A percentile compares a stretch with the other conserved stretches of the same genome.
Conservation (phyloP, 2,329 filamentous ascomycete species). For the Tolypocladium cylindrosporum region DNA sequence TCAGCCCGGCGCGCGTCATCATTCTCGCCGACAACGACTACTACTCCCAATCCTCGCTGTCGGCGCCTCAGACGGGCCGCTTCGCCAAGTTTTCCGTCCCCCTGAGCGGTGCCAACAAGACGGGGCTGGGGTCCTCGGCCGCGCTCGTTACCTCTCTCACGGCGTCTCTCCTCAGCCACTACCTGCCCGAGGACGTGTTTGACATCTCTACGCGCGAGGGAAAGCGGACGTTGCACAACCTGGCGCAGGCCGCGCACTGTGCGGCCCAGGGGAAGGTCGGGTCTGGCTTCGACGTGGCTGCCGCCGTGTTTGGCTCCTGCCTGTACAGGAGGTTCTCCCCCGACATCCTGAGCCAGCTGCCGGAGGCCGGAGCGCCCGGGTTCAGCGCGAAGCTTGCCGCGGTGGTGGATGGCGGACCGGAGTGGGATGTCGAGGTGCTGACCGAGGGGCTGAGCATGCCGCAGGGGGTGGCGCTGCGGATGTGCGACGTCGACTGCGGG, state of each 20-base stretch:
- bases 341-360: constrained; percentile 54
- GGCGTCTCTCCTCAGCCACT: constrained; percentile 66
- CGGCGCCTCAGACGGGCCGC: constrained; percentile 25
- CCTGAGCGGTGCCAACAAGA: constrained; percentile 79
- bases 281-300: constrained; percentile 89
- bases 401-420: constrained; percentile 51
- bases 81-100: constrained; percentile 74
- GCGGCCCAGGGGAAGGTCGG: constrained; percentile 95
- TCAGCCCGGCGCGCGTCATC: constrained; percentile 64
- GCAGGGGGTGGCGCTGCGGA: constrained; percentile 63
- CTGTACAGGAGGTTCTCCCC: constrained; percentile 91
- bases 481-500: constrained; percentile 95
- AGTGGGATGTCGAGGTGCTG: constrained; percentile 73
- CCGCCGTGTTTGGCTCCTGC: constrained; percentile 85
- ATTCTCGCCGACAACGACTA: constrained; percentile 95
- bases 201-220: constrained; percentile 44
- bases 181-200: constrained; percentile 50
- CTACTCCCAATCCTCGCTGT: constrained; percentile 57
- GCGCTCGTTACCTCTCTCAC: constrained; percentile 86
- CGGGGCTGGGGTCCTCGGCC: constrained; percentile 87
- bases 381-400: constrained; percentile 58
- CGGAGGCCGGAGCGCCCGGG: constrained; percentile 52
- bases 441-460: constrained; percentile 66
- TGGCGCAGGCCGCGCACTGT: constrained; percentile 88
- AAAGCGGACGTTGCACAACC: constrained; percentile 67